These are phyloP conservation scores for Mimosa bimucronata DNA, from an alignment of 306 rosid species.

Conservation along the genomic window DNA sequence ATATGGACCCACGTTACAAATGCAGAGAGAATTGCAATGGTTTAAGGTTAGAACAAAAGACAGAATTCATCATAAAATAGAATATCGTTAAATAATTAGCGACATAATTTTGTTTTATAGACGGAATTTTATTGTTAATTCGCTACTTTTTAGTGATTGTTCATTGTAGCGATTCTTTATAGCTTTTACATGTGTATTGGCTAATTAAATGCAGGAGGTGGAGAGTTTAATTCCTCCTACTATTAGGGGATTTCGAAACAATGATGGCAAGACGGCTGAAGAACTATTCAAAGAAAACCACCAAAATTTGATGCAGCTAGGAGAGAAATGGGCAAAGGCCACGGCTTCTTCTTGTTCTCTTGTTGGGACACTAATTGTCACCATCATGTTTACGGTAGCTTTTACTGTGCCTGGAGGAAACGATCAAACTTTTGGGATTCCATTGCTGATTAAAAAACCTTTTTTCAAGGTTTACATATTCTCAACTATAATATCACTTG, in stretches of 20 bases:
- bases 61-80: too few relatives aligned
- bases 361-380: not conserved
- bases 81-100: too few relatives aligned
- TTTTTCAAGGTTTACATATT: not conserved
- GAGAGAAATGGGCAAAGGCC: conserved; percentile 27
- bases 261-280: too few relatives aligned
- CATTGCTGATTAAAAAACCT: not conserved
- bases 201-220: conserved; percentile 16
- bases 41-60: not conserved
- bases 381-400: not conserved
- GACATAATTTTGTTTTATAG: too few relatives aligned
- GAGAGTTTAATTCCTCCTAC: not conserved
- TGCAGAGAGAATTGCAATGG: conserved; percentile 35
- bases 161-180: too few relatives aligned
- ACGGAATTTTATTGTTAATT: too few relatives aligned
- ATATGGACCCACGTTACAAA: conserved; percentile 32
- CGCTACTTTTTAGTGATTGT: too few relatives aligned
- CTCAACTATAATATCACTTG: conserved; percentile 4
- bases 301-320: not conserved
- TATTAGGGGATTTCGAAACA: not conserved
- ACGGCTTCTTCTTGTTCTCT: not conserved
- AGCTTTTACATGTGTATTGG: too few relatives aligned
- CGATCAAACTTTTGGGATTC: not conserved
- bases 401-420: conserved; percentile 23
- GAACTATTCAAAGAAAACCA: not conserved